phyloP scores from a whole-genome alignment of 1,139 yeast genomes.

The Diutina rugosa region DNA sequence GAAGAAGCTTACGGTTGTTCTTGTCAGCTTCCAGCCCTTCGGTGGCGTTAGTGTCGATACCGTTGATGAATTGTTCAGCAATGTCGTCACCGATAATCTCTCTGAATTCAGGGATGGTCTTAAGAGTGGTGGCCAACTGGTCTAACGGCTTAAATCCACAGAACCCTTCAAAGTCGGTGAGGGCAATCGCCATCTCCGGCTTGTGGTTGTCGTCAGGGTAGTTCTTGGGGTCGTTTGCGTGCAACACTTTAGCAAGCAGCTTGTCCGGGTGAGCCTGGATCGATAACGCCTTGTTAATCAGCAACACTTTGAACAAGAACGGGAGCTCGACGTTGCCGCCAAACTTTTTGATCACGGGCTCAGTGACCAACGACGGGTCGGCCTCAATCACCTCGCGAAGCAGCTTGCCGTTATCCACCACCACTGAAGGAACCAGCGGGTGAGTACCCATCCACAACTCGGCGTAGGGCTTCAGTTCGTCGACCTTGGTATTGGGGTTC shows the following conservation, averaged over 20 bases:
- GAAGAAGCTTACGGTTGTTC: constrained; percentile 51
- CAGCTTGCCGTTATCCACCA: constrained; percentile 36
- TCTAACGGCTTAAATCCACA: constrained; percentile 93
- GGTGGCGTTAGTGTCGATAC: constrained; percentile 32
- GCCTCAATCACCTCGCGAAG: constrained; percentile 53
- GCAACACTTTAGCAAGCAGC: constrained; percentile 62
- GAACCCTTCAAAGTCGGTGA: constrained; percentile 91
- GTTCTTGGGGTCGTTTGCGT: constrained; percentile 73
- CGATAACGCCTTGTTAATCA: constrained; percentile 82
- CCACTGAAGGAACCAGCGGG: constrained; percentile 77
- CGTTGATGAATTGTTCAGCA: constrained; percentile 37
- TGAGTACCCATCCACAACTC: constrained; percentile 99
- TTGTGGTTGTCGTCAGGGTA: constrained; percentile 97
- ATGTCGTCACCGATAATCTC: constrained; percentile 55
- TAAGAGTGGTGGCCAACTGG: constrained; percentile 56
- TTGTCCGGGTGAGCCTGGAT: constrained; percentile 99
- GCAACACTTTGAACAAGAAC: constrained; percentile 82
- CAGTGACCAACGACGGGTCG: constrained; percentile 51
- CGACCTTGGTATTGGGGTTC: constrained; percentile 44
- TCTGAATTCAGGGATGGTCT: constrained; percentile 62
- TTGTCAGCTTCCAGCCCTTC: constrained; percentile 34
- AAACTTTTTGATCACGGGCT: constrained; percentile 48
- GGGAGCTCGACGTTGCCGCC: constrained; percentile 68
- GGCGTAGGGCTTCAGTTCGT: constrained; percentile 71
- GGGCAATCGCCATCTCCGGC: constrained; percentile 98